Evolutionary conservation across 257 asterid species (phyloP).

Genomic region (Sherardia arvensis): DNA sequence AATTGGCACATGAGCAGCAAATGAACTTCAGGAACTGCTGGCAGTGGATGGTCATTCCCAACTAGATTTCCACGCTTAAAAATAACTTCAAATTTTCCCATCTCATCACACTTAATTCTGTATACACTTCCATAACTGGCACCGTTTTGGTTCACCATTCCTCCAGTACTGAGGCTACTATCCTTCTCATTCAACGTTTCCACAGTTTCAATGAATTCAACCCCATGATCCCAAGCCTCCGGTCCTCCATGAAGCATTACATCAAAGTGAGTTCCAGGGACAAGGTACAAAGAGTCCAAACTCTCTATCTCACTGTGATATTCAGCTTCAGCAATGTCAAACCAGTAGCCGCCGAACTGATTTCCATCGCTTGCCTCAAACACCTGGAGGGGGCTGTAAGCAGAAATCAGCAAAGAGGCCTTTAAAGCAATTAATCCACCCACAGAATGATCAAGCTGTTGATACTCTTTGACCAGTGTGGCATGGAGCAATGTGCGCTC

Average conservation of each 20-base stretch:
- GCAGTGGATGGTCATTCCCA: slow-evolving; percentile 63
- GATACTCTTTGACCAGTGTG: slow-evolving; percentile 47
- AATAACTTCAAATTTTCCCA: slow-evolving; percentile 53
- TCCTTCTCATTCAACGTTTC: slow-evolving; percentile 27
- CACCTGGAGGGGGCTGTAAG: slow-evolving; percentile 57
- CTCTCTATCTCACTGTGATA: slow-evolving; percentile 35
- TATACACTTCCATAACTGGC: slow-evolving; percentile 42
- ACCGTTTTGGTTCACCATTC: slow-evolving; percentile 25
- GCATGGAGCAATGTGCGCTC: slow-evolving; percentile 70
- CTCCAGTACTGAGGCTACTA: slow-evolving; percentile 25
- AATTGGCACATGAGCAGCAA: slow-evolving; percentile 49
- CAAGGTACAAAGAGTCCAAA: slow-evolving; percentile 56
- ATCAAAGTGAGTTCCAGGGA: slow-evolving; percentile 64
- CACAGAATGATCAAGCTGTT: slow-evolving; percentile 38
- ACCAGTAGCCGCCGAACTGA: slow-evolving; percentile 89
- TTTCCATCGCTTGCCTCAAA: slow-evolving; percentile 82
- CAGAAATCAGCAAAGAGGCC: slow-evolving; percentile 58
- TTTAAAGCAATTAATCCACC: slow-evolving; percentile 45
- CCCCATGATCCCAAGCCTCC: slow-evolving; percentile 62
- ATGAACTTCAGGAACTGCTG: slow-evolving; percentile 67
- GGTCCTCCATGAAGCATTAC: slow-evolving; percentile 84
- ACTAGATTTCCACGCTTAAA: slow-evolving; percentile 80
- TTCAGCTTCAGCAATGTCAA: slow-evolving; percentile 39
- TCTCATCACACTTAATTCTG: slow-evolving; percentile 56
- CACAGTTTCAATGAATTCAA: slow-evolving; percentile 55